Evolutionary conservation across 495 filamentous ascomycete species (phyloP).

Genomic region (Podospora comata): DNA sequence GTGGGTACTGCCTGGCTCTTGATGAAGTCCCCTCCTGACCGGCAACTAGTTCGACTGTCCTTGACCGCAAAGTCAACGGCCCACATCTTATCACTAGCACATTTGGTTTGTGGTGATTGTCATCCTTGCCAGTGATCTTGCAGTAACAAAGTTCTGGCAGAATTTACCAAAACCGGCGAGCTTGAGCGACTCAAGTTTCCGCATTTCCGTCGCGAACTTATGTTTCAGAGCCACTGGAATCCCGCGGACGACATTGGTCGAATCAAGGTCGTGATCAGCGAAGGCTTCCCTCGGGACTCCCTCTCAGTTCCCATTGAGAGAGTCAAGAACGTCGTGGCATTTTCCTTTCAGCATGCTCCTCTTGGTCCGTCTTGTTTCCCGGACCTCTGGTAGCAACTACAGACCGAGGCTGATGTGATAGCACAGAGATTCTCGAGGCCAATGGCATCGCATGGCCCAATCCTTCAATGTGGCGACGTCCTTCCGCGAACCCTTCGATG

Average conservation of each 20-base stretch:
- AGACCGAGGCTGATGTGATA: constrained; percentile 7
- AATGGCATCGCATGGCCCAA: constrained; percentile 83
- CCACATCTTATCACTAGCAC: constrained; percentile 53
- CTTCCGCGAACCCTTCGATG: constrained; percentile 33
- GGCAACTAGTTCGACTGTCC: constrained; percentile 49
- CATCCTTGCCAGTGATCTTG: neutral
- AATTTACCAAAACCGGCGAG: constrained; percentile 60
- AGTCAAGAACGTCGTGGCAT: constrained; percentile 69
- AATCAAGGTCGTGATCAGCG: constrained; percentile 74
- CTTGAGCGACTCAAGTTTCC: constrained; percentile 68
- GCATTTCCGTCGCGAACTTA: constrained; percentile 65
- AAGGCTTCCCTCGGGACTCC: constrained; percentile 60
- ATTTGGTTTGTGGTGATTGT: constrained; percentile 38
- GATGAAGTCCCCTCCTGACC: constrained; percentile 12
- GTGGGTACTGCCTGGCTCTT: constrained; percentile 43
- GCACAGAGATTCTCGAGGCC: constrained; percentile 65
- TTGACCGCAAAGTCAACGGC: constrained; percentile 56
- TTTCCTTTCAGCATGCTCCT: constrained; percentile 86
- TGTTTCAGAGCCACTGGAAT: constrained; percentile 69
- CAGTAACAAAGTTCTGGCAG: constrained; percentile 35
- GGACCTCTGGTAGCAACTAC: neutral
- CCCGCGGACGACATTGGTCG: constrained; percentile 67
- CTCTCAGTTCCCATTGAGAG: constrained; percentile 58
- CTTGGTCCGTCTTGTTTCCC: constrained; percentile 52
- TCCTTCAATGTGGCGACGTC: constrained; percentile 65